Conservation (phyloP, 1,284 basidiomycete species). For the Anthracocystis setariae region DNA sequence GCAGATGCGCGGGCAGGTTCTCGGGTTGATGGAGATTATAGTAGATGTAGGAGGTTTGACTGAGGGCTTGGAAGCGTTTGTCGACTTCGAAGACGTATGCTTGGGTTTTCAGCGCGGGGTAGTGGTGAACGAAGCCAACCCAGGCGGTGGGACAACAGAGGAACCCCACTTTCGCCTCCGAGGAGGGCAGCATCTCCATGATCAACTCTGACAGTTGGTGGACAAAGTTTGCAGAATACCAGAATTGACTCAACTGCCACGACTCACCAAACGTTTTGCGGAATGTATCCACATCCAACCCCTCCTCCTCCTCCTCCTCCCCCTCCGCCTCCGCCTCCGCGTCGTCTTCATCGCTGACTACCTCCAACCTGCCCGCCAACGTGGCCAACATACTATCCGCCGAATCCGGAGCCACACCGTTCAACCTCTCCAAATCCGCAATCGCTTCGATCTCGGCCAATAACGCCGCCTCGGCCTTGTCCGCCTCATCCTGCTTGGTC, state of each 20-base stretch:
- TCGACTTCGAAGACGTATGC: slow-evolving; percentile 65
- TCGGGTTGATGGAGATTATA: slow-evolving; percentile 66
- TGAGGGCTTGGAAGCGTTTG: slow-evolving; percentile 60
- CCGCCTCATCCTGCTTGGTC: slow-evolving; percentile 25
- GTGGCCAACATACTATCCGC: slow-evolving; percentile 36
- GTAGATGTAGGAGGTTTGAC: slow-evolving; percentile 56
- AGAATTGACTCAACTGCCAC: slow-evolving; percentile 50
- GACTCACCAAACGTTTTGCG: slow-evolving; percentile 60
- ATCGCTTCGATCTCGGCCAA: slow-evolving; percentile 55
- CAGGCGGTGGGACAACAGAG: slow-evolving; percentile 67
- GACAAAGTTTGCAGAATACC: slow-evolving; percentile 41
- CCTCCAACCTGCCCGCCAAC: slow-evolving; percentile 15
- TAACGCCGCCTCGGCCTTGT: slow-evolving; percentile 51
- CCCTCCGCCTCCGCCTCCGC: neutral
- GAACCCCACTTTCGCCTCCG: slow-evolving; percentile 56
- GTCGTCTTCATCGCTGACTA: slow-evolving; percentile 3
- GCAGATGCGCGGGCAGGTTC: slow-evolving; percentile 39
- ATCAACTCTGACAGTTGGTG: slow-evolving; percentile 32
- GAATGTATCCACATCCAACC: slow-evolving; percentile 49
- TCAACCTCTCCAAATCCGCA: slow-evolving; percentile 46
- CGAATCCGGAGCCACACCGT: slow-evolving; percentile 39
- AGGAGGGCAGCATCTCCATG: slow-evolving; percentile 20
- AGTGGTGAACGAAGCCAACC: slow-evolving; percentile 65
- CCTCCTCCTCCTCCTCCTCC: slow-evolving; percentile 22
- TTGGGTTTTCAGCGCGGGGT: slow-evolving; percentile 32